phyloP scores from a whole-genome alignment of 305 asterid genomes.

The Fraxinus sp. region DNA sequence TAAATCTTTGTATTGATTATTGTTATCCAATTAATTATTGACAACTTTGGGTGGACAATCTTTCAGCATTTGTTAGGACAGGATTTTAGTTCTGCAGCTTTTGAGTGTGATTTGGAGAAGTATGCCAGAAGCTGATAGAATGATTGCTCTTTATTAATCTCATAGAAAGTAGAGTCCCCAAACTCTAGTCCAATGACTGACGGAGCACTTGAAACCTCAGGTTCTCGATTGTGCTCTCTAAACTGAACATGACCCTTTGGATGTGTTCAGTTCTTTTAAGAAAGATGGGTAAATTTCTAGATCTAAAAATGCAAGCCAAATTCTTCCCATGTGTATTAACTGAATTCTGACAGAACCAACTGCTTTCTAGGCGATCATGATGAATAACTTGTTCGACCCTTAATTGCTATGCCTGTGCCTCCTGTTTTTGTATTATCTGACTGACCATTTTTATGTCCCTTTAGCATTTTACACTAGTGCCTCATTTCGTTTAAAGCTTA shows the following conservation, averaged over 20 bases:
- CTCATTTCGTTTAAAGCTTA: neutral
- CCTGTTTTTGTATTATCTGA: neutral
- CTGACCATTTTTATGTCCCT: neutral
- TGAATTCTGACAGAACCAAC: neutral
- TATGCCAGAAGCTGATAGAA: neutral
- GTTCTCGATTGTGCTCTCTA: constrained; percentile 7
- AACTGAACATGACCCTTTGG: neutral
- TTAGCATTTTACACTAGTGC: neutral
- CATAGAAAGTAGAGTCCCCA: neutral
- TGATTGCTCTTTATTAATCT: neutral
- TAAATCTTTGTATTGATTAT: neutral
- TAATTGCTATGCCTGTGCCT: neutral
- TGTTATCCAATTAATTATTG: neutral
- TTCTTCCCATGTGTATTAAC: neutral
- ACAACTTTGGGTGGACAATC: neutral
- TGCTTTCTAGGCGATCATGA: neutral
- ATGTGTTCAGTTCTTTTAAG: neutral
- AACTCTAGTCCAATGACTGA: constrained; percentile 2
- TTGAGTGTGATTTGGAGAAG: neutral
- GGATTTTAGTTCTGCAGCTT: neutral
- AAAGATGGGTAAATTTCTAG: neutral
- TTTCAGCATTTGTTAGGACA: neutral
- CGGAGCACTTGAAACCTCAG: constrained; percentile 7
- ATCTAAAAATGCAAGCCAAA: neutral
- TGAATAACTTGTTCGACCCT: neutral